A percentile compares a stretch with the other conserved stretches of the same genome.
Evolutionary conservation across 257 asterid species (phyloP).

Genomic region (Solanum chilense): DNA sequence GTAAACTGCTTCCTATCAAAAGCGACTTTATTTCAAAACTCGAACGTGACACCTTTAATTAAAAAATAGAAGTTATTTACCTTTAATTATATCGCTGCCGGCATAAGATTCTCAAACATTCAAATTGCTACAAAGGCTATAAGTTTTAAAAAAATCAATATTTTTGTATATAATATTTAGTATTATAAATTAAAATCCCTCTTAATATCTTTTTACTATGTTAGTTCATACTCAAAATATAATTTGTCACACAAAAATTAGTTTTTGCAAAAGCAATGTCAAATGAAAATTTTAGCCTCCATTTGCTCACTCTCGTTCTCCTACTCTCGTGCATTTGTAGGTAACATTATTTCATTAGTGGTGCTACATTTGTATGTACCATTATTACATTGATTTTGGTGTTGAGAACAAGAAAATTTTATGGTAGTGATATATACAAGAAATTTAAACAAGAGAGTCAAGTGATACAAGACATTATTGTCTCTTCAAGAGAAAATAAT

Average conservation of each 20-base stretch:
- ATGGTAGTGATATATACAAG: no score
- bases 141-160: background rate
- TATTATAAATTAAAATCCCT: background rate
- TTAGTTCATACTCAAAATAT: background rate
- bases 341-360: no score
- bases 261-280: background rate
- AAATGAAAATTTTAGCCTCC: constrained; percentile 1
- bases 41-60: background rate
- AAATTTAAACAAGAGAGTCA: no score
- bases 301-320: no score
- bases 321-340: no score
- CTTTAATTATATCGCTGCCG: background rate
- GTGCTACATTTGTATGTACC: no score
- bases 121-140: background rate
- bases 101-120: background rate
- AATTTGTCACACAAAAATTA: background rate
- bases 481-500: no score
- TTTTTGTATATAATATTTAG: no score
- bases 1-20: background rate
- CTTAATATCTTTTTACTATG: background rate
- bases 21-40: background rate
- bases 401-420: no score
- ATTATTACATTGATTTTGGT: no score
- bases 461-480: no score
- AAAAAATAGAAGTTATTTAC: background rate